Evolutionary conservation across 208 protist species (phyloP).

Genomic region (Strigomonas culicis): DNA sequence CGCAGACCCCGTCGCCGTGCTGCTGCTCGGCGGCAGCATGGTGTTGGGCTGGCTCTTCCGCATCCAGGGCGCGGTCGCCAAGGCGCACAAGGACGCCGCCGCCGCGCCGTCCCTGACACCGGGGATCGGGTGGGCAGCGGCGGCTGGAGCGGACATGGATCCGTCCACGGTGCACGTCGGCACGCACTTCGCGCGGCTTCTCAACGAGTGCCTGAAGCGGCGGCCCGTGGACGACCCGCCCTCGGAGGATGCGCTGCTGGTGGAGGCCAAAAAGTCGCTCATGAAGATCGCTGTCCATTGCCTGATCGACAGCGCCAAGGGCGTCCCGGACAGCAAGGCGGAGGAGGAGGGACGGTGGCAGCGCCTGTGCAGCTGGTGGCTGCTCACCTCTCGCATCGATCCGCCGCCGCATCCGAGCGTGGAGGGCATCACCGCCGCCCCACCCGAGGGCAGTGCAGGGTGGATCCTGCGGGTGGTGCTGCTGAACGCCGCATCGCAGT

Average conservation of each 20-base stretch:
- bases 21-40: constrained; percentile 64
- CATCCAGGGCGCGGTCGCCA: constrained; percentile 9
- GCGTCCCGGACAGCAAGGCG: constrained; percentile 15
- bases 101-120: neutral
- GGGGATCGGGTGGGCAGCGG: neutral
- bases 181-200: neutral
- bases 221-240: neutral
- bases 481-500: constrained; percentile 45
- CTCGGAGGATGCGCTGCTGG: constrained; percentile 16
- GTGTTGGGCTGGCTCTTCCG: constrained; percentile 48
- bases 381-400: constrained; percentile 35
- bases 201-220: constrained; percentile 33
- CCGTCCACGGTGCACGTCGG: neutral
- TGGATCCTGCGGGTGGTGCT: constrained; percentile 64
- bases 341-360: constrained; percentile 23
- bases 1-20: constrained; percentile 20
- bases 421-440: constrained; percentile 4
- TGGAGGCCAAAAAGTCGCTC: constrained; percentile 31
- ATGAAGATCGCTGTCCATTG: constrained; percentile 57
- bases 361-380: constrained; percentile 49
- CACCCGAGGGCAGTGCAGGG: constrained; percentile 14
- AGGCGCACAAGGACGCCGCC: neutral
- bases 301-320: constrained; percentile 47
- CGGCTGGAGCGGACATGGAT: neutral
- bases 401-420: constrained; percentile 18